Evolutionary conservation across 306 rosid species (phyloP).

Genomic region (Lathyrus oleraceus): DNA sequence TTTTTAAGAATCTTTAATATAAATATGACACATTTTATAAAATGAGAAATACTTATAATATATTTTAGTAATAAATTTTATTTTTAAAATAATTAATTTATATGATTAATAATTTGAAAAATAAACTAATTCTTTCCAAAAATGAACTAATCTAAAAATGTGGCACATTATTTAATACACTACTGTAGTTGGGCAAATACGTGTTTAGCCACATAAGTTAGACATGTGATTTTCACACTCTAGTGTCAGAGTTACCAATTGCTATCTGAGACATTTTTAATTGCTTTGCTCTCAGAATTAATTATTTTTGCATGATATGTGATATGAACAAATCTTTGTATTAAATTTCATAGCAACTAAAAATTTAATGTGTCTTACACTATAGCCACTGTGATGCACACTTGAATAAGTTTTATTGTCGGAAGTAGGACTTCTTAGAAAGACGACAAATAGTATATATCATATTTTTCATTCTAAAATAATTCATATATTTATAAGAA

Average conservation of each 20-base stretch:
- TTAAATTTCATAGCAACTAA: neutral
- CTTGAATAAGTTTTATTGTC: conserved; percentile 1
- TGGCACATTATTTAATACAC: conserved; percentile 1
- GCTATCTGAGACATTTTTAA: neutral
- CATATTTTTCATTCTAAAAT: too few relatives aligned
- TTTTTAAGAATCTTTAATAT: too few relatives aligned
- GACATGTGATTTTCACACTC: conserved; percentile 18
- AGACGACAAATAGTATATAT: neutral
- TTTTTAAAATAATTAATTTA: too few relatives aligned
- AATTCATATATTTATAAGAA: too few relatives aligned
- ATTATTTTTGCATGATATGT: neutral
- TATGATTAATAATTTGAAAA: too few relatives aligned
- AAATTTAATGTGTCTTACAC: conserved; percentile 4
- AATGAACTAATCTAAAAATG: neutral
- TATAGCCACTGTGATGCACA: neutral
- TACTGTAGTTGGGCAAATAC: conserved; percentile 1
- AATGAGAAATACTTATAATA: too few relatives aligned
- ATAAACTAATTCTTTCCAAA: too few relatives aligned
- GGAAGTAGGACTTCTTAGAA: neutral
- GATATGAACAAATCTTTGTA: neutral
- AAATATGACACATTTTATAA: too few relatives aligned
- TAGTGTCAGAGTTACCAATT: neutral
- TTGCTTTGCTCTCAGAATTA: neutral
- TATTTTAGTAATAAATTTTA: too few relatives aligned
- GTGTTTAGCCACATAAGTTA: conserved; percentile 1